Evolutionary conservation across 805 yeast genomes (phyloP).

Genomic region (Debaryomyces castellii): DNA sequence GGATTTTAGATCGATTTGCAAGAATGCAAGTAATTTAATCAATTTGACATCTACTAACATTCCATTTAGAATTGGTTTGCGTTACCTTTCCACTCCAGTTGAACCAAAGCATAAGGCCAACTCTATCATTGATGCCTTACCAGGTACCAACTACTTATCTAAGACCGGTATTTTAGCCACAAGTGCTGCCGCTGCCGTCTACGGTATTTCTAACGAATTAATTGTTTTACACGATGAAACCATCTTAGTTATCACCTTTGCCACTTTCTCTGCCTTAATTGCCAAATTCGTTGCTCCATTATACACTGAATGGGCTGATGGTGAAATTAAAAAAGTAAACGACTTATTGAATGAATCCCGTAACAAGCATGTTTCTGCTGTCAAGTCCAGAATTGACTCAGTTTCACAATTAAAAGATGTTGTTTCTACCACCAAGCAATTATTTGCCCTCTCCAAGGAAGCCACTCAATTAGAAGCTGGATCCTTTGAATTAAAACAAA

Average conservation of each 20-base stretch:
- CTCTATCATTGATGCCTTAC: constrained; percentile 86
- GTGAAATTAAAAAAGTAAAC: constrained; percentile 77
- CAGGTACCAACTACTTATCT: constrained; percentile 83
- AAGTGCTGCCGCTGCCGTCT: constrained; percentile 88
- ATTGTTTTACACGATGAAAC: constrained; percentile 94
- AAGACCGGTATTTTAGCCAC: constrained; percentile 97
- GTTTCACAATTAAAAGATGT: constrained; percentile 91
- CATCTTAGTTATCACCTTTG: constrained; percentile 76
- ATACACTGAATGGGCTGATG: constrained; percentile 91
- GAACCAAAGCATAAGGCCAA: constrained; percentile 92
- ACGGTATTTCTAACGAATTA: constrained; percentile 91
- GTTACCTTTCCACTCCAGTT: constrained; percentile 64
- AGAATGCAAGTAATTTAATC: neutral
- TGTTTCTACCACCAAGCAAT: constrained; percentile 83
- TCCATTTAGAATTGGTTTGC: constrained; percentile 51
- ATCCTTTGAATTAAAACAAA: constrained; percentile 90
- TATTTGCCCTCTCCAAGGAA: constrained; percentile 93
- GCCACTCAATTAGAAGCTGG: constrained; percentile 95
- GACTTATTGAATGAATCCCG: constrained; percentile 85
- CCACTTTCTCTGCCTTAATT: constrained; percentile 69
- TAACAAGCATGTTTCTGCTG: constrained; percentile 87
- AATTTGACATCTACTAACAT: constrained; percentile 28
- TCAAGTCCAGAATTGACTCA: constrained; percentile 84
- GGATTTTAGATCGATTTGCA: neutral
- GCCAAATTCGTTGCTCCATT: constrained; percentile 92